Evolutionary conservation across 805 yeast species (phyloP), one percentile per base, ranked within the genome.

Genomic region (Barnettozyma pratensis): DNA sequence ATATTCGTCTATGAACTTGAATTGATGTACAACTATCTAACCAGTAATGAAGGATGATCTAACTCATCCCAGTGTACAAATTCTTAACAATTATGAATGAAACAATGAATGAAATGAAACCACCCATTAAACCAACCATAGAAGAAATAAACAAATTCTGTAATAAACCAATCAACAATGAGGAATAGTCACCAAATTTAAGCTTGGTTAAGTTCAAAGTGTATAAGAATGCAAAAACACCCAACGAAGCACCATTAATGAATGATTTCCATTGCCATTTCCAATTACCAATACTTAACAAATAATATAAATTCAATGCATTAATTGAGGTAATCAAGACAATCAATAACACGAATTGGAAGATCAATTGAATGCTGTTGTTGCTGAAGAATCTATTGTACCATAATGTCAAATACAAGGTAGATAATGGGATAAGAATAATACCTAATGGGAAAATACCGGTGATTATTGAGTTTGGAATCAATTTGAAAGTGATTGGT

Each of bases 391-490:
- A 56, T 48, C 56, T 62, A 45, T 58, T 55, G 49, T 57, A 61
- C 65, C 65, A 61, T 19, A 61, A 19, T 1, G 64, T 53, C 37
- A 60, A 48, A 43, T 55, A 63, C 6, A 57, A 40, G 3, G 60
- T 55, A 11, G 65, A 64, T 32, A 64, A 42, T 45, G 63, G 64
- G 4, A 60, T 56, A 32, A 59, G 39, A 27, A 60, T 48, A 11
- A 57, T 54, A 46, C 62, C 60, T 40, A 62, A 61, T 44, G 68
- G 68, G 56, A 63, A 60, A 3, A 61, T 45, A 3, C 64, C 68
- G 10, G 60, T 56, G 38, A 64, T 56, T 27, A 60, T 39, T 54
- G 57, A 56, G 49, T 59, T 59, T 39, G 64, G 61, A 10, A 60
- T 41, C 1, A 53, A 40, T 28, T 49, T 50, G 54, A 61, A 60